Base-by-base conservation (phyloP, 2,329 filamentous ascomycete species). In the Pyrenophora tritici-repentis region DNA sequence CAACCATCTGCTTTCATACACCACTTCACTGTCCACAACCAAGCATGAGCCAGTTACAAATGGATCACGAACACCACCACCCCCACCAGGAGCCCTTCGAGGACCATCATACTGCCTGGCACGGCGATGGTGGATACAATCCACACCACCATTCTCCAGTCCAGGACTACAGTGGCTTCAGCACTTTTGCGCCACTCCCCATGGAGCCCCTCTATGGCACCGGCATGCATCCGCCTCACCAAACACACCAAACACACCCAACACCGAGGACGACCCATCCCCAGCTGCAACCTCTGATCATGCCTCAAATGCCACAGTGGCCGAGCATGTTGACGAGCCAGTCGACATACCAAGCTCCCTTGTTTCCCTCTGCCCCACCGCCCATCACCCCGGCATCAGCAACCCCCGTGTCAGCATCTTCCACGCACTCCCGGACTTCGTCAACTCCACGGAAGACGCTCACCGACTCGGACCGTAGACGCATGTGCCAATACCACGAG, bases 401-500 rank as follows among this genome's bases (percentile, higher is more conserved):
- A 17, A 74, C 72, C 20, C 73, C 73, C 42, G 71, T 74, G 33
- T 74, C 73, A 14, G 72, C 73, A 42, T 67, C 71, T 13, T 73
- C 72, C 8, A 74, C 72, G 9, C 65, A 67, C 22, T 73, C 72
- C 16, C 68, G 69, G 65, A 78, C 69, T 57, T 78, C 64, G 53
- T 76, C 87, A 40, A 89, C 88, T 40, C 89, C 90, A 3, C 83
- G 91, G 62, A 91, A 91, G 75, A 97, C 93, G 1, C 79, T 99
- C 63, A 97, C 91, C 6, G 90, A 96, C 68, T 87, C 90, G 51
- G 92, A 97, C 72, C 88, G 94, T 58, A 84, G 91, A 60, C 84
- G 86, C 37, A 99, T 99, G 92, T 99, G 94, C 74, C 84, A 91
- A 68, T 97, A 93, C 73, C 89, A 93, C 64, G 89, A 94, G 70